Evolutionary conservation across 139 green algal genomes (phyloP), one percentile per base, ranked within the genome.

Genomic region (Dunaliella sp.): DNA sequence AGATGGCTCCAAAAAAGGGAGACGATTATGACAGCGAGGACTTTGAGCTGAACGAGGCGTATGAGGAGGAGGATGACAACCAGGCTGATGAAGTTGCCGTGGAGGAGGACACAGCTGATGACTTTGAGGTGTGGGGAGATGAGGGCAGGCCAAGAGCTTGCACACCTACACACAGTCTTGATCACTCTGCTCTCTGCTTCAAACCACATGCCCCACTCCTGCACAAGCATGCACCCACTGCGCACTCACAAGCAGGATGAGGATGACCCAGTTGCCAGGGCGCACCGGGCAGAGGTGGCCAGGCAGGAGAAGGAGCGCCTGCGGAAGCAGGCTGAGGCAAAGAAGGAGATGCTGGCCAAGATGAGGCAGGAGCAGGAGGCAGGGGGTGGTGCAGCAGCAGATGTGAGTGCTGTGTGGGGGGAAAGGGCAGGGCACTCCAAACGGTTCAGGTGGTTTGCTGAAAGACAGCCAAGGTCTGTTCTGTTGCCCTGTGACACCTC

Each of bases 221-320:
- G 31, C 26, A 30, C 31, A 79, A 3, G 74, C 26, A 16, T 79
- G 74, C 21, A 31, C 3, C 33, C 3, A 25, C 74, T 30, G 33
- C 26, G 22, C 74, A 35, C 74, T 31, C 74, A 32, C 21, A 16
- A 30, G 74, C 26, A 12, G 33, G n/a, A 81, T 58, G 35, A 58
- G 35, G 7, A 34, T 73, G n/a, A 74, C 22, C 38, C 34, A 85
- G 73, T 81, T 87, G 85, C 72, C 36, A 0, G 48, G 48, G 48
- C 48, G 48, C 48, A 65, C 48, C 48, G 48, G 48, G 48, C 48
- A 26, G 87, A 95, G 32, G 87, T 98, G 0, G 96, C 95, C 0
- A 90, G 90, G 38, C 91, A 89, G 72, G 97, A 99, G 87, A 87
- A 89, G 35, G 92, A 98, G 89, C 90, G 97, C 1, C 90, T 99